A percentile compares a stretch with the other conserved stretches of the same genome.
Evolutionary conservation across 495 filamentous ascomycete genomes (phyloP).

Genomic region (Xylaria venustula): DNA sequence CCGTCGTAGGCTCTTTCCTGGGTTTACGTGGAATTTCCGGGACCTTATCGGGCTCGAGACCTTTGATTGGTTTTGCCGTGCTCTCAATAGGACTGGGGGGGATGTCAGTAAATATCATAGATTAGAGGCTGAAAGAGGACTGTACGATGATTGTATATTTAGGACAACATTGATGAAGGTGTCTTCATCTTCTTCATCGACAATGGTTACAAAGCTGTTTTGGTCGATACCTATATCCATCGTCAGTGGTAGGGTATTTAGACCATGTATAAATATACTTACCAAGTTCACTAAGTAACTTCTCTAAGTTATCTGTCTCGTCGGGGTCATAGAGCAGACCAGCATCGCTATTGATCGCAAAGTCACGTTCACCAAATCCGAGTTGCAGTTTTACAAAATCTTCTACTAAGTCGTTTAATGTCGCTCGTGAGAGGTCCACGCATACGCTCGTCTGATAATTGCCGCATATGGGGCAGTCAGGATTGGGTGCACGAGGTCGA

Average conservation of each 20-base stretch:
- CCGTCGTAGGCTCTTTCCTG: constrained; percentile 32
- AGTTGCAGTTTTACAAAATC: constrained; percentile 65
- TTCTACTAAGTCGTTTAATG: constrained; percentile 78
- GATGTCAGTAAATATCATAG: constrained; percentile 11
- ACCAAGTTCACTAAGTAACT: constrained; percentile 77
- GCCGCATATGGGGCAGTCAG: constrained; percentile 78
- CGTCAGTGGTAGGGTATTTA: constrained; percentile 22
- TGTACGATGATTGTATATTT: constrained; percentile 52
- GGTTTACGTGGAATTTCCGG: constrained; percentile 48
- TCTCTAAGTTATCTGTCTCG: constrained; percentile 78
- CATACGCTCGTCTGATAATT: constrained; percentile 62
- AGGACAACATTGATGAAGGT: constrained; percentile 83
- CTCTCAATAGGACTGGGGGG: constrained; percentile 32
- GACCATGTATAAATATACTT: constrained; percentile 26
- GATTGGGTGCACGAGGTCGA: constrained; percentile 69
- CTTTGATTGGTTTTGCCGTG: constrained; percentile 40
- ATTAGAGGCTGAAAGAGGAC: constrained; percentile 12
- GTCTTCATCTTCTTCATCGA: constrained; percentile 81
- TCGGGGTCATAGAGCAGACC: constrained; percentile 84
- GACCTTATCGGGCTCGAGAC: constrained; percentile 24
- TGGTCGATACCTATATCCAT: constrained; percentile 49
- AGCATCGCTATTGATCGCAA: constrained; percentile 70
- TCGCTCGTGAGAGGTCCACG: constrained; percentile 72
- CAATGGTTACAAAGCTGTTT: constrained; percentile 77
- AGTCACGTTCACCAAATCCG: constrained; percentile 77